Conservation (phyloP, 768 basidiomycete species). For the Strobilomyces dryophilus region DNA sequence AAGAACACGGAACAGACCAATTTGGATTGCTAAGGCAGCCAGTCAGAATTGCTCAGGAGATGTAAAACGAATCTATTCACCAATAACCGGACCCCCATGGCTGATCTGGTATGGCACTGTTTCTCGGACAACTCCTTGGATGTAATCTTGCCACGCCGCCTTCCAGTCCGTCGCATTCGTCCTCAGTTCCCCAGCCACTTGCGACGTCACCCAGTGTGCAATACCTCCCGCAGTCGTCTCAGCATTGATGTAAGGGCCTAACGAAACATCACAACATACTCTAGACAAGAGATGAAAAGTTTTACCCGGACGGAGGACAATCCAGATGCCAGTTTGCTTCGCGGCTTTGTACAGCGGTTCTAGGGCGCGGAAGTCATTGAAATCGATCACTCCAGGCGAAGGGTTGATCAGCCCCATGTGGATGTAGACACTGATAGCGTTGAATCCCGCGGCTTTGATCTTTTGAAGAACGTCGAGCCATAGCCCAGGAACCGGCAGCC, state of each 20-base stretch:
- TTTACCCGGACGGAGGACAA: constrained; percentile 73
- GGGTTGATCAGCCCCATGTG: constrained; percentile 81
- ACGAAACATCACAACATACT: constrained; percentile 2
- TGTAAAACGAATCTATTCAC: constrained; percentile 32
- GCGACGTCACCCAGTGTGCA: constrained; percentile 64
- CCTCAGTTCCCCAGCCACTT: constrained; percentile 62
- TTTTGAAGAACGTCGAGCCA: constrained; percentile 85
- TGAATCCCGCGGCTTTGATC: constrained; percentile 75
- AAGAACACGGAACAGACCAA: constrained; percentile 37
- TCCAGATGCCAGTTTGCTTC: constrained; percentile 67
- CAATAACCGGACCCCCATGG: constrained; percentile 71
- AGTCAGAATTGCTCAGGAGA: neutral
- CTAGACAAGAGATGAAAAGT: neutral
- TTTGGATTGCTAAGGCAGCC: constrained; percentile 43
- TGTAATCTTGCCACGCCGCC: constrained; percentile 69
- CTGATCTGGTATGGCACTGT: constrained; percentile 66
- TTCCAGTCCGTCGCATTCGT: constrained; percentile 67
- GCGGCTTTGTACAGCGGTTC: constrained; percentile 73
- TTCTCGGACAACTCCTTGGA: constrained; percentile 57
- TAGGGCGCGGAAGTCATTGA: constrained; percentile 63
- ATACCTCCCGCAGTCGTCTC: constrained; percentile 79
- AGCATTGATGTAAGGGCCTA: constrained; percentile 60
- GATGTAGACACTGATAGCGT: constrained; percentile 71
- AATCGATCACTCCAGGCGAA: constrained; percentile 68
- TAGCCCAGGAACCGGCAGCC: constrained; percentile 71